Percentiles rank a stretch among this genome's conserved stretches.
These are phyloP conservation scores for Cylindrotheca closterium DNA, from an alignment of 108 stramenopile species.

Conservation along the genomic window DNA sequence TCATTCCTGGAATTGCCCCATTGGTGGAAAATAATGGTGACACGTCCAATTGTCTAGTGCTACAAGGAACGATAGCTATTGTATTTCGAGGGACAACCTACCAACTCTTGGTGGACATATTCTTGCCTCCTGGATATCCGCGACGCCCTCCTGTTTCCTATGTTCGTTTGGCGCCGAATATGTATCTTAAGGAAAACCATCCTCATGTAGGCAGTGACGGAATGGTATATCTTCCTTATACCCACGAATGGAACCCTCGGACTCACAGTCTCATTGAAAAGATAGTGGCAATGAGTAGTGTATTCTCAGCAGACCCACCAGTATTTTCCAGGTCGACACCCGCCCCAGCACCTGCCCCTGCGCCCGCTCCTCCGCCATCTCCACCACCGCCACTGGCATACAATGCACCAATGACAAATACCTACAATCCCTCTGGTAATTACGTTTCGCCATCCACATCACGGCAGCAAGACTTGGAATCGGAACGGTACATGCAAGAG, in stretches of 20 bases:
- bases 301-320: slow-evolving; percentile 94
- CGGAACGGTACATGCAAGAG: slow-evolving; percentile 27
- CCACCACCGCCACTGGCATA: slow-evolving; percentile 17
- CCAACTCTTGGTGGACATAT: slow-evolving; percentile 93
- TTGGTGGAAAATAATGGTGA: slow-evolving; percentile 68
- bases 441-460: background rate
- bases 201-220: slow-evolving; percentile 85
- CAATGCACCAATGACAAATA: slow-evolving; percentile 5
- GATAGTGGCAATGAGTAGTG: slow-evolving; percentile 74
- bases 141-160: slow-evolving; percentile 75
- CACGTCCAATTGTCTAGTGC: slow-evolving; percentile 46
- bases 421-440: slow-evolving; percentile 4
- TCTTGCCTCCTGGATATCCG: slow-evolving; percentile 87
- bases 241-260: slow-evolving; percentile 84
- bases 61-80: slow-evolving; percentile 92
- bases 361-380: slow-evolving; percentile 16
- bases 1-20: slow-evolving; percentile 59
- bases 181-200: slow-evolving; percentile 86
- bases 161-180: slow-evolving; percentile 83
- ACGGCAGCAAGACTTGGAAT: background rate
- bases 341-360: slow-evolving; percentile 26
- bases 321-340: slow-evolving; percentile 72
- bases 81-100: slow-evolving; percentile 81
- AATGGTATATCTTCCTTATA: slow-evolving; percentile 91
- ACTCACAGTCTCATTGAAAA: slow-evolving; percentile 79